Evolutionary conservation across 176 grass and related monocot species (phyloP).

Genomic region (Juncus inflexus): DNA sequence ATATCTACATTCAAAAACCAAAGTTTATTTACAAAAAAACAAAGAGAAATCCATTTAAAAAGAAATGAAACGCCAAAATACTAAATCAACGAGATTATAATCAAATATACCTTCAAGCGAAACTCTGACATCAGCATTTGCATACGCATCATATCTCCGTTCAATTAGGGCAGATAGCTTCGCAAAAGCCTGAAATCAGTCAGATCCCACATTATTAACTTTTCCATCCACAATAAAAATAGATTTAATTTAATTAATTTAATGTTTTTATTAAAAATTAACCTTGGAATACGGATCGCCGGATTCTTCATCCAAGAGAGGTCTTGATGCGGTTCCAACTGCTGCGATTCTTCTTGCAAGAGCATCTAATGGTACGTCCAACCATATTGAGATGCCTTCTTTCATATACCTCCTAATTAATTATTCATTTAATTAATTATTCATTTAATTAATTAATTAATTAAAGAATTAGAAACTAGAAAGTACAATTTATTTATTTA

Average conservation of each 20-base stretch:
- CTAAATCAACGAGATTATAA: background rate
- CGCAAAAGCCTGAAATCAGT: slow-evolving; percentile 58
- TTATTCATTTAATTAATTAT: slow-evolving; percentile 15
- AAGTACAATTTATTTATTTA: background rate
- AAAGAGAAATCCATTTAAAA: background rate
- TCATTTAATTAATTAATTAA: slow-evolving; percentile 14
- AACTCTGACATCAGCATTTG: slow-evolving; percentile 85
- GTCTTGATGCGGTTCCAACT: slow-evolving; percentile 92
- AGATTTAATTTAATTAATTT: background rate
- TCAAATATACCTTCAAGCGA: slow-evolving; percentile 73
- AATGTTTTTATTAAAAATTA: slow-evolving; percentile 5
- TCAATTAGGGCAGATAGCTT: slow-evolving; percentile 76
- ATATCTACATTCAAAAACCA: slow-evolving; percentile 52
- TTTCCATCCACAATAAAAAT: background rate
- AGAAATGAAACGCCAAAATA: background rate
- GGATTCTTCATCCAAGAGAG: slow-evolving; percentile 86
- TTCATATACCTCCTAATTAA: slow-evolving; percentile 85
- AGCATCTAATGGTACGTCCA: slow-evolving; percentile 93
- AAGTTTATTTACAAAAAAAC: slow-evolving; percentile 15
- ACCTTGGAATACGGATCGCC: slow-evolving; percentile 97
- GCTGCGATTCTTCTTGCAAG: slow-evolving; percentile 85
- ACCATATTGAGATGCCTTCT: slow-evolving; percentile 82
- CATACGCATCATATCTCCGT: slow-evolving; percentile 82
- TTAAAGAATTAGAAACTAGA: background rate
- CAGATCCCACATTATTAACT: background rate